A percentile compares a stretch with the other conserved stretches of the same genome.
phyloP scores from a whole-genome alignment of 1,139 yeast genomes.

The Geotrichum cucujoidarum region DNA sequence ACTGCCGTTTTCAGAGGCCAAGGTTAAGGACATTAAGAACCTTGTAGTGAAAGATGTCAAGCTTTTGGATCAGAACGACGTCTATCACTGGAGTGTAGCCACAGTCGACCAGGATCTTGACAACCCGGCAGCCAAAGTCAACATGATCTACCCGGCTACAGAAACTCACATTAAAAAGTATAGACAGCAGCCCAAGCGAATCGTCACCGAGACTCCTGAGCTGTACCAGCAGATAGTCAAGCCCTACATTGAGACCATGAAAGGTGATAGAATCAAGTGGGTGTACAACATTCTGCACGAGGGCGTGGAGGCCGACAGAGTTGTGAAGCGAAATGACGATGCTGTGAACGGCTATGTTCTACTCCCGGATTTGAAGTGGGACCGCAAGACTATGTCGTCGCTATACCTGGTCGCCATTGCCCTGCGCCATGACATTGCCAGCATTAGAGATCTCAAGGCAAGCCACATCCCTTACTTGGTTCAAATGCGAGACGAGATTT shows the following conservation, averaged over 20 bases:
- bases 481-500: conserved; percentile 44
- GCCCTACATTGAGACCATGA: conserved; percentile 75
- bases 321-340: conserved; percentile 59
- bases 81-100: conserved; percentile 75
- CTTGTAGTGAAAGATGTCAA: conserved; percentile 38
- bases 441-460: conserved; percentile 67
- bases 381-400: conserved; percentile 60
- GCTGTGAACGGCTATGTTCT: conserved; percentile 45
- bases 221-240: conserved; percentile 55
- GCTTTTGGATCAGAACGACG: conserved; percentile 65
- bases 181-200: conserved; percentile 50
- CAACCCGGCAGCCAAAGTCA: conserved; percentile 64
- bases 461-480: conserved; percentile 56
- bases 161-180: conserved; percentile 77
- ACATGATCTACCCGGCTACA: conserved; percentile 85
- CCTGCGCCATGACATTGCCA: conserved; percentile 61
- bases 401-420: conserved; percentile 78
- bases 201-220: conserved; percentile 76
- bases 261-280: conserved; percentile 81
- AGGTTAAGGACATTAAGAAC: conserved; percentile 26
- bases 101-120: conserved; percentile 45
- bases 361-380: conserved; percentile 73
- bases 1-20: conserved; percentile 48
- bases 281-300: conserved; percentile 76
- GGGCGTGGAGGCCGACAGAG: conserved; percentile 80